These are phyloP conservation scores for Pezizomycotina sp. DNA, from an alignment of 2,329 filamentous ascomycete species.

Conservation along the genomic window DNA sequence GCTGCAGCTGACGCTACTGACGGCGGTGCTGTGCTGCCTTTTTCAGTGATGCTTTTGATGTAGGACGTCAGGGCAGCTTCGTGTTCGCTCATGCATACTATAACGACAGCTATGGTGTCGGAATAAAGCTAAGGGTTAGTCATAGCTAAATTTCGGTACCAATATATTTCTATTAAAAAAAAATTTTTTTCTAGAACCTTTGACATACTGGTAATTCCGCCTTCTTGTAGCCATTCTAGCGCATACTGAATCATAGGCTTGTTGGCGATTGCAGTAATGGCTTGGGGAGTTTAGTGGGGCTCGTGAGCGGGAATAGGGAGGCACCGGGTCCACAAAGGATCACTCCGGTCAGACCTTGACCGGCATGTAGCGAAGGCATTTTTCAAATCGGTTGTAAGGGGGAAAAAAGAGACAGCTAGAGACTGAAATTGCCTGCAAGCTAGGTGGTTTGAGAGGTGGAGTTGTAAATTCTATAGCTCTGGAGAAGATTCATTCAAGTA, in stretches of 20 bases:
- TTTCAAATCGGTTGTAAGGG: no score
- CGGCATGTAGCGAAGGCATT: conserved; percentile 43
- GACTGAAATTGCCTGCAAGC: no score
- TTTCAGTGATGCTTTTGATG: conserved; percentile 9
- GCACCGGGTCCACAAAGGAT: conserved; percentile 71
- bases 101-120: conserved; percentile 26
- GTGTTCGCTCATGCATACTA: conserved; percentile 22
- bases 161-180: background rate
- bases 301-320: conserved; percentile 68
- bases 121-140: conserved; percentile 48
- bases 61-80: conserved; percentile 21
- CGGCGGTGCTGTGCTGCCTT: background rate
- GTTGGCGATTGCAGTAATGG: conserved; percentile 66
- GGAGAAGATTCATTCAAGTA: no score
- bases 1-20: conserved; percentile 10
- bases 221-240: conserved; percentile 68
- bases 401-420: no score
- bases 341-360: conserved; percentile 55
- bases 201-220: conserved; percentile 34
- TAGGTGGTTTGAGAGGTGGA: no score
- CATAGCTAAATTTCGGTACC: conserved; percentile 25
- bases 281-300: conserved; percentile 63
- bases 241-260: conserved; percentile 83
- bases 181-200: background rate
- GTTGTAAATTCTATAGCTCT: no score